Conservation (phyloP, 768 basidiomycete species). For the Lentinula raphanica region DNA sequence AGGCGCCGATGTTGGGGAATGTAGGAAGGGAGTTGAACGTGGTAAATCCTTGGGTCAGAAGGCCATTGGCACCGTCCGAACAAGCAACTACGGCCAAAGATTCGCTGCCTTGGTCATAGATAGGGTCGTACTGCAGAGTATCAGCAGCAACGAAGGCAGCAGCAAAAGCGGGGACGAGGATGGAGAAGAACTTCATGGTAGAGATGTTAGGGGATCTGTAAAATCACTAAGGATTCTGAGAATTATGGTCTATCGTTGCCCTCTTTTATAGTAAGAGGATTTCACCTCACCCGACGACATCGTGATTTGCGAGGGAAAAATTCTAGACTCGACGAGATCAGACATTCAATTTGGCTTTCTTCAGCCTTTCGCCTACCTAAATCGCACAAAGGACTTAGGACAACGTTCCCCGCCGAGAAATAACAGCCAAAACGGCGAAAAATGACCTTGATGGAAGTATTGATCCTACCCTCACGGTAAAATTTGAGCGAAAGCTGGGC, state of each 20-base stretch:
- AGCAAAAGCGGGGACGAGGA: constrained; percentile 18
- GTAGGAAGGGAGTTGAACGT: constrained; percentile 32
- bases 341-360: too few relatives aligned
- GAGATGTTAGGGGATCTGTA: neutral
- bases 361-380: neutral
- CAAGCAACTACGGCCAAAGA: constrained; percentile 30
- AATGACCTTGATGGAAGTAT: neutral
- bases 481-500: neutral
- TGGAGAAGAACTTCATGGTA: constrained; percentile 16
- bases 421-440: neutral
- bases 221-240: neutral
- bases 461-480: neutral
- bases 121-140: constrained; percentile 66
- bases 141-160: constrained; percentile 44
- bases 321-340: neutral
- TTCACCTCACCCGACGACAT: constrained; percentile 1
- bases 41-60: constrained; percentile 26
- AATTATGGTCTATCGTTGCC: neutral
- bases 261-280: neutral
- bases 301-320: neutral
- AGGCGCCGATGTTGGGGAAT: constrained; percentile 36
- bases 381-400: neutral
- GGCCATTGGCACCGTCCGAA: constrained; percentile 34
- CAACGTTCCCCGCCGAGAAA: neutral
- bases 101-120: constrained; percentile 16